Base-by-base conservation (phyloP, 192 early-diverging fungal genomes). In the Coemansia sp. region DNA sequence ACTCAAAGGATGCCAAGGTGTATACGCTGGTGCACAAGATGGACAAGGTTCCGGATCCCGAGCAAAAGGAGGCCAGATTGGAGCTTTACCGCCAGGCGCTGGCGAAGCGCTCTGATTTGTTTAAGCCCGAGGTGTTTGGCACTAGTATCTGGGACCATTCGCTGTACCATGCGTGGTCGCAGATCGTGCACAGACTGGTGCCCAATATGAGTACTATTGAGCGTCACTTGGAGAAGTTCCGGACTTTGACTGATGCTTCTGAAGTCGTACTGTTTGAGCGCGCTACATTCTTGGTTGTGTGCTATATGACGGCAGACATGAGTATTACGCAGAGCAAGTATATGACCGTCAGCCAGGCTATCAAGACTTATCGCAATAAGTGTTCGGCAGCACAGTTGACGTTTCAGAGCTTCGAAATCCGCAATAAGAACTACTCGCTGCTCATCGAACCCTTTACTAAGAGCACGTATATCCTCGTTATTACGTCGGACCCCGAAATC, bases 21-120 rank as follows among this genome's bases (percentile, higher is more conserved):
- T 98, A 97, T 77, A 96, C 95, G 60, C 81, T 99, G 53, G 90
- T 99, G 63, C 97, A 99, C 73, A 99, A 99, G 73, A 98, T 99
- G 92, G 97, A 99, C 86, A 86, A 97, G 62, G 89, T 98, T 27
- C 88, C 84, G 60, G 91, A 92, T 45, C 85, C 89, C 2, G 82
- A 90, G 48, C 77, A 92, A 44, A 91, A 93, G 72, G 72, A 44
- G 38, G 48, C 64, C 25, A 64, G 62, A 10, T 34, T 86, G 23
- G 72, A 77, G 37, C 31, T 57, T 63, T 84, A 81, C 48, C 12
- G 65, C 9, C 67, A 41, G 29, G 69, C 66, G 44, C 25, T 85
- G 41, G 66, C 34, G 19, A 67, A 75, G 51, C 44, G 78, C 32
- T 74, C 84, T n/a, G 63, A 64, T 8, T 3, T 63, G 37, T 70